These are phyloP conservation scores for Penicillium parvum DNA, from an alignment of 495 filamentous ascomycete species.

Conservation along the genomic window DNA sequence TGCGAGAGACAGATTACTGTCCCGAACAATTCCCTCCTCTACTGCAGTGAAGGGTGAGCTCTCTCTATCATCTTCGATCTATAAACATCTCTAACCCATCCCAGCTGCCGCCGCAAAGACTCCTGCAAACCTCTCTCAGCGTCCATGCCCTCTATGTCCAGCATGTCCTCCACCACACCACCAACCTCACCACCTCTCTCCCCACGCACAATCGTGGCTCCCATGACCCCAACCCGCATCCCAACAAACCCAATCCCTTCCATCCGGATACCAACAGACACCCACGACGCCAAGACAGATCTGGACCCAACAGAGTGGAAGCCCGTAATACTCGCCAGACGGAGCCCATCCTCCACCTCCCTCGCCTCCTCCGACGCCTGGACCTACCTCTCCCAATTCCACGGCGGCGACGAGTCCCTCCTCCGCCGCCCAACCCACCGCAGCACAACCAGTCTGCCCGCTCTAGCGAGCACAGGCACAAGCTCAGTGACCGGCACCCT, in stretches of 20 bases:
- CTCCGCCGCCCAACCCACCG: constrained; percentile 28
- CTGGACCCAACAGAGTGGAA: constrained; percentile 57
- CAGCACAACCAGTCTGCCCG: constrained; percentile 35
- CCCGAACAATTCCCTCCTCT: constrained; percentile 57
- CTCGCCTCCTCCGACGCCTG: constrained; percentile 45
- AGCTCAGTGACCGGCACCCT: constrained; percentile 16
- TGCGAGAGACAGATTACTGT: constrained; percentile 66
- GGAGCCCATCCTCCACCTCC: constrained; percentile 7
- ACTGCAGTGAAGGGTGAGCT: constrained; percentile 53
- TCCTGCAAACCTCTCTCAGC: constrained; percentile 46
- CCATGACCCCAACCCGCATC: constrained; percentile 38
- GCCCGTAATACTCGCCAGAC: constrained; percentile 39
- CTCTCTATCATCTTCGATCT: constrained; percentile 5
- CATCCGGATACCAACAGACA: constrained; percentile 40
- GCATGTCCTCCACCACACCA: constrained; percentile 30
- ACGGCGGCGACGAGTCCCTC: constrained; percentile 24
- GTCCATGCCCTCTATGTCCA: constrained; percentile 29
- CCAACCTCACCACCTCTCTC: constrained; percentile 34
- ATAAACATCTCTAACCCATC: neutral
- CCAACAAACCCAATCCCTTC: constrained; percentile 22
- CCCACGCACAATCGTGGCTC: constrained; percentile 41
- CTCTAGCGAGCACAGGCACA: too few relatives aligned
- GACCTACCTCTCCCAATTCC: constrained; percentile 48
- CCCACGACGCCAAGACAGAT: constrained; percentile 44
- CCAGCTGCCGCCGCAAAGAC: constrained; percentile 51